A percentile compares a stretch with the other conserved stretches of the same genome.
Evolutionary conservation across 2,329 filamentous ascomycete species (phyloP).

Genomic region (Aspergillus sp.): DNA sequence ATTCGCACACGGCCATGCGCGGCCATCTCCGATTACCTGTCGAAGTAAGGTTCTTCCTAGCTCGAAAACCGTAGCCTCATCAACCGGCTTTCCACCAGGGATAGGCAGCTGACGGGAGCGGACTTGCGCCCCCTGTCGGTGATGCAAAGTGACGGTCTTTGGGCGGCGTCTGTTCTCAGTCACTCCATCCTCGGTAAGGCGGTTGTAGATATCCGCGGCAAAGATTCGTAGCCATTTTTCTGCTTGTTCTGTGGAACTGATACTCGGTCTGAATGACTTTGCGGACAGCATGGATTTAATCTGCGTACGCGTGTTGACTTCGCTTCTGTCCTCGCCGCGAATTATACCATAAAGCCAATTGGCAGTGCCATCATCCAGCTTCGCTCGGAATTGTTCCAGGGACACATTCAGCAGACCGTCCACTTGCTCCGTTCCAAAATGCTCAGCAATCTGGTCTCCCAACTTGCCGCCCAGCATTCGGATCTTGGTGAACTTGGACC

Average conservation of each 20-base stretch:
- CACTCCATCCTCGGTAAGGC: slow-evolving; percentile 83
- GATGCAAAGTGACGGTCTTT: slow-evolving; percentile 75
- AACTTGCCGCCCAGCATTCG: slow-evolving; percentile 91
- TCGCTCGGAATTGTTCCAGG: slow-evolving; percentile 66
- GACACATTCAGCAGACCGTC: slow-evolving; percentile 65
- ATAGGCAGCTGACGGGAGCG: slow-evolving; percentile 70
- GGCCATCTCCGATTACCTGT: slow-evolving; percentile 69
- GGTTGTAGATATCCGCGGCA: slow-evolving; percentile 78
- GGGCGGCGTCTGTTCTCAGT: slow-evolving; percentile 80
- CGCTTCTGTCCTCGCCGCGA: slow-evolving; percentile 74
- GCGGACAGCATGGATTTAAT: slow-evolving; percentile 97
- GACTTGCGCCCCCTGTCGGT: slow-evolving; percentile 64
- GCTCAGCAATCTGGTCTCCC: slow-evolving; percentile 73
- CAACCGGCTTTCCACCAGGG: slow-evolving; percentile 63
- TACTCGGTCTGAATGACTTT: slow-evolving; percentile 83
- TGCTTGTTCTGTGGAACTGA: slow-evolving; percentile 70
- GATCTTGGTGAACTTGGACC: slow-evolving; percentile 91
- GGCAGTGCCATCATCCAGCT: slow-evolving; percentile 75
- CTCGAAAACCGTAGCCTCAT: slow-evolving; percentile 63
- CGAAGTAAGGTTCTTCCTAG: slow-evolving; percentile 67
- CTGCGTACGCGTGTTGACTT: slow-evolving; percentile 82
- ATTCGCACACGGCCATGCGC: slow-evolving; percentile 85
- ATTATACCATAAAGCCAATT: slow-evolving; percentile 78
- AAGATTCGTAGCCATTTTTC: slow-evolving; percentile 85
- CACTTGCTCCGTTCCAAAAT: slow-evolving; percentile 72